Base-by-base conservation (phyloP, 2,329 filamentous ascomycete species). In the Exophiala sp. region DNA sequence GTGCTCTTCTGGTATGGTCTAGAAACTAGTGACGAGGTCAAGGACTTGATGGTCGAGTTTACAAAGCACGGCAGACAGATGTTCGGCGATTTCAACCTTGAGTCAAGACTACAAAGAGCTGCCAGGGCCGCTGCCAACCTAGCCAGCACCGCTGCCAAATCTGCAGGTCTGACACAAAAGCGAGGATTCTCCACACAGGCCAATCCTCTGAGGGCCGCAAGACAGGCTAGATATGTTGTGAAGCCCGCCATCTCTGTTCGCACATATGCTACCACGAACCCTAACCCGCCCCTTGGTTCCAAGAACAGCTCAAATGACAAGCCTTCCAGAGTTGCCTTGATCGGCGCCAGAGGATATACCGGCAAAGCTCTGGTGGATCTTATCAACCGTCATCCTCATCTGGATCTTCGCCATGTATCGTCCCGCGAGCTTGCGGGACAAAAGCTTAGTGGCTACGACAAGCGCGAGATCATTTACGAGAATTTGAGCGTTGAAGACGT, bases 1-100 rank as follows among this genome's bases (percentile, higher is more conserved):
- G 88, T 96, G 32, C 83, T 97, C 64, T 97, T 97, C 76, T 97
- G 91, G 86, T 95, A 94, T 68, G 90, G 90, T 45, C 81, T 93
- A 51, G 86, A 93, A 58, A 83, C 82, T 47, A 82, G 84, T 24
- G 82, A 88, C 44, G 86, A 95, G 66, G 85, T 96, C 18, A 82
- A 84, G 61, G 79, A 86, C 58, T 76, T 95, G 58, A 89, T 95
- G 72, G 80, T 83, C 60, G 87, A 94, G 63, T 96, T 96, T 69
- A 81, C 84, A 52, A 76, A 85, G 63, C 80, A 94, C 63, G 88
- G 89, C 46, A 79, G 87, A 52, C 80, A 86, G 57, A 94, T 95
- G 84, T 83, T 95, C 52, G 88, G 88, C 48, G 86, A 95, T 66
- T 83, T 88, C 60, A 95, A 93, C 71, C 78, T 95, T 4, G 88